Evolutionary conservation across 345 rosid species (phyloP).

Genomic region (Eutrema yunnanense): DNA sequence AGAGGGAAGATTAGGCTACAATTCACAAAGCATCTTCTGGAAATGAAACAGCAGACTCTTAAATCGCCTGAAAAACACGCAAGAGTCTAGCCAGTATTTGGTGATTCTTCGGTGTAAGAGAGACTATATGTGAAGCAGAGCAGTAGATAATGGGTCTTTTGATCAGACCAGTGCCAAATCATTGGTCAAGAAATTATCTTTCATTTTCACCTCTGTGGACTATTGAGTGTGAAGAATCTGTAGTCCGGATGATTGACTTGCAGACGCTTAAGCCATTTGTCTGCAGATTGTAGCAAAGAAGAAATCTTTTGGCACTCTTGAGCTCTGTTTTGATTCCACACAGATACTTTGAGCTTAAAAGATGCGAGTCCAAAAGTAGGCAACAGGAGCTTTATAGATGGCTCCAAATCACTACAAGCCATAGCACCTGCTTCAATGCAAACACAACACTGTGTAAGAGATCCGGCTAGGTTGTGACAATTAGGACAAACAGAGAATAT

Average conservation of each 20-base stretch:
- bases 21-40: constrained; percentile 25
- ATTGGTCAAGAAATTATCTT: constrained; percentile 1
- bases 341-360: constrained; percentile 65
- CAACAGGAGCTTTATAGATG: constrained; percentile 44
- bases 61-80: constrained; percentile 27
- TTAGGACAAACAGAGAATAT: not conserved
- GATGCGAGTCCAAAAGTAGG: constrained; percentile 78
- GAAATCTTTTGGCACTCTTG: constrained; percentile 46
- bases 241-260: constrained; percentile 77
- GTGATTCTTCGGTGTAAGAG: constrained; percentile 22
- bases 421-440: constrained; percentile 34
- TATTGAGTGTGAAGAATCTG: constrained; percentile 58
- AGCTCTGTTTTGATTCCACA: constrained; percentile 60
- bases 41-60: constrained; percentile 20
- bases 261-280: constrained; percentile 62
- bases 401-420: constrained; percentile 29
- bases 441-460: constrained; percentile 3
- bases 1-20: constrained; percentile 8
- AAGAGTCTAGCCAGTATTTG: constrained; percentile 16
- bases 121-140: constrained; percentile 16
- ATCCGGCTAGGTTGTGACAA: not conserved
- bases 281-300: constrained; percentile 57
- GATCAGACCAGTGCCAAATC: constrained; percentile 10
- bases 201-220: constrained; percentile 35
- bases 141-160: constrained; percentile 5